Conservation (phyloP, 805 yeast species). For the Komagataella kurtzmanii region DNA sequence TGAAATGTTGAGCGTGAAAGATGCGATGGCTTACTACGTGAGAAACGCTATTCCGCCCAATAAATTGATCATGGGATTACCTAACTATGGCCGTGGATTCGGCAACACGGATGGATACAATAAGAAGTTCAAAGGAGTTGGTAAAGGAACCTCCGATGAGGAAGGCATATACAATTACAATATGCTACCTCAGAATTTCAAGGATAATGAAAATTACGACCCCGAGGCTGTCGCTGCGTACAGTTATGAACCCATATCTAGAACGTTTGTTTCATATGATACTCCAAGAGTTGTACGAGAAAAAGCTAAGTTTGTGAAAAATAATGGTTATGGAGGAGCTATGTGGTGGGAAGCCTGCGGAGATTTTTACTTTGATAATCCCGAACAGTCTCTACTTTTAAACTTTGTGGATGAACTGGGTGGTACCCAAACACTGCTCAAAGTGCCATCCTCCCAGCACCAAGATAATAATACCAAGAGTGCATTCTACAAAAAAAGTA, state of each 20-base stretch:
- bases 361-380: slow-evolving; percentile 26
- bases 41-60: slow-evolving; percentile 24
- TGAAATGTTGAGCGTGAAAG: slow-evolving; percentile 27
- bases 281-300: slow-evolving; percentile 31
- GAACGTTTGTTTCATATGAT: slow-evolving; percentile 52
- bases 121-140: slow-evolving; percentile 17
- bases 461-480: neutral
- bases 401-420: slow-evolving; percentile 16
- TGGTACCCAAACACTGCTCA: neutral
- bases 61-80: slow-evolving; percentile 75
- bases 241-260: slow-evolving; percentile 25
- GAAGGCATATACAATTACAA: slow-evolving; percentile 42
- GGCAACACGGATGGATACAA: slow-evolving; percentile 25
- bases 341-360: slow-evolving; percentile 96
- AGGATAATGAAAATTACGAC: slow-evolving; percentile 39
- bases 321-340: slow-evolving; percentile 56
- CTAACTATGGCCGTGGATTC: slow-evolving; percentile 54
- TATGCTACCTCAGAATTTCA: slow-evolving; percentile 28
- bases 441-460: neutral
- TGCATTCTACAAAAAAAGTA: neutral
- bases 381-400: slow-evolving; percentile 25
- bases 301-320: slow-evolving; percentile 48
- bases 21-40: slow-evolving; percentile 27
- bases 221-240: slow-evolving; percentile 36
- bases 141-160: slow-evolving; percentile 27